Evolutionary conservation across 148 eudicot species (phyloP).

Genomic region (Salicornia ramosissima): DNA sequence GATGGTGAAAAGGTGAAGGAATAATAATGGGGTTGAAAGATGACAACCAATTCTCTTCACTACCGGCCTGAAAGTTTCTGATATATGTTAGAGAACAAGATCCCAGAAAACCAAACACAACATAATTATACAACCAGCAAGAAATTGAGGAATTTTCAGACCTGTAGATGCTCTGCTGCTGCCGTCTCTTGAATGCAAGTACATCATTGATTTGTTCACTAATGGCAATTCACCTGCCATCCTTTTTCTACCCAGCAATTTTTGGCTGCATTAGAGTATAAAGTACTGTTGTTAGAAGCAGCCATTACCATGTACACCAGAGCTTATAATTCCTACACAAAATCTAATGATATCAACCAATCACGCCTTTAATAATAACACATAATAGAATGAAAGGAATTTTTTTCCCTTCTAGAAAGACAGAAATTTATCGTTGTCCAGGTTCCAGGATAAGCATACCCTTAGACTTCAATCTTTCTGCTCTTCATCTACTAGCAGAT

Average conservation of each 20-base stretch:
- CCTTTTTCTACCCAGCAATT: slow-evolving; percentile 52
- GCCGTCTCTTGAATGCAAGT: slow-evolving; percentile 37
- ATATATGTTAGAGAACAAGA: slow-evolving; percentile 14
- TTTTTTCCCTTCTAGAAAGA: background rate
- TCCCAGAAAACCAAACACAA: slow-evolving; percentile 19
- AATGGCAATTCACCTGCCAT: slow-evolving; percentile 85
- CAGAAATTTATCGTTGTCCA: background rate
- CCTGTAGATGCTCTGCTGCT: slow-evolving; percentile 31
- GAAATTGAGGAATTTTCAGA: slow-evolving; percentile 23
- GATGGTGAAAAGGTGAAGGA: background rate
- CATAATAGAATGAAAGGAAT: background rate
- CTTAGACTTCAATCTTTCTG: background rate
- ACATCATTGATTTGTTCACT: slow-evolving; percentile 85
- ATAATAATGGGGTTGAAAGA: slow-evolving; percentile 8
- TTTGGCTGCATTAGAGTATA: slow-evolving; percentile 43
- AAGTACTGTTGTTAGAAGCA: background rate
- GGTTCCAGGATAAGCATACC: background rate
- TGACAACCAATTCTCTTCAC: slow-evolving; percentile 20
- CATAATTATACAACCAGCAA: slow-evolving; percentile 21
- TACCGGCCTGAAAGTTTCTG: slow-evolving; percentile 40
- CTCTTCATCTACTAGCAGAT: too few relatives aligned
- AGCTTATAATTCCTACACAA: background rate
- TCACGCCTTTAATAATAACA: background rate
- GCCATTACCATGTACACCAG: too few relatives aligned
- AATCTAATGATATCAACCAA: background rate